These are phyloP conservation scores for Dothiorella sarmentorum DNA, from an alignment of 2,329 filamentous ascomycete genomes.

Conservation along the genomic window DNA sequence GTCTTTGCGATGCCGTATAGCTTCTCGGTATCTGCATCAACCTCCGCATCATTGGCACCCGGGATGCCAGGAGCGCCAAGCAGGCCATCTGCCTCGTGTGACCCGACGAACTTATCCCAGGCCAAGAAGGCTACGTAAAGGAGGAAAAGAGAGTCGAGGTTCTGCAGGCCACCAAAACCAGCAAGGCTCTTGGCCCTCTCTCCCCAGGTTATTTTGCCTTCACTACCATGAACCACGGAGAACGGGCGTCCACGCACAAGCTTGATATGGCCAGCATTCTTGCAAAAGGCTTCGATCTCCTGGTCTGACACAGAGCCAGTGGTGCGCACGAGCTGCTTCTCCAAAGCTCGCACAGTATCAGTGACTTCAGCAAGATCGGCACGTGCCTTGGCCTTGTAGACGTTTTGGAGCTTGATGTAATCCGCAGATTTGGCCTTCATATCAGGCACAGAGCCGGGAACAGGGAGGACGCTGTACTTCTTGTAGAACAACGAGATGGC, in stretches of 20 bases:
- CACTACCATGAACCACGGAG: slow-evolving; percentile 45
- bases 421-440: slow-evolving; percentile 94
- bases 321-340: slow-evolving; percentile 48
- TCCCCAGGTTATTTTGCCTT: slow-evolving; percentile 40
- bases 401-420: slow-evolving; percentile 85
- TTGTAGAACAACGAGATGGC: slow-evolving; percentile 75
- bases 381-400: slow-evolving; percentile 87
- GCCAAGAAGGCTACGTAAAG: slow-evolving; percentile 52
- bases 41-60: slow-evolving; percentile 32
- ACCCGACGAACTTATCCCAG: slow-evolving; percentile 46
- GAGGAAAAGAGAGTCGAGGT: slow-evolving; percentile 45
- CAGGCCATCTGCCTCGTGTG: slow-evolving; percentile 36
- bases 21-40: slow-evolving; percentile 38
- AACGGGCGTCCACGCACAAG: slow-evolving; percentile 66
- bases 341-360: slow-evolving; percentile 56
- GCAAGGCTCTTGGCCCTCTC: slow-evolving; percentile 44
- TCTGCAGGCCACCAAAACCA: slow-evolving; percentile 11
- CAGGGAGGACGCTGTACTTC: slow-evolving; percentile 69
- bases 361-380: slow-evolving; percentile 74
- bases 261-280: slow-evolving; percentile 89
- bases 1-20: slow-evolving; percentile 43
- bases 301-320: slow-evolving; percentile 55
- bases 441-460: slow-evolving; percentile 85
- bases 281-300: slow-evolving; percentile 90
- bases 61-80: slow-evolving; percentile 36